Evolutionary conservation across 2,329 filamentous ascomycete species (phyloP).

Genomic region (Pseudocercospora crystallina): DNA sequence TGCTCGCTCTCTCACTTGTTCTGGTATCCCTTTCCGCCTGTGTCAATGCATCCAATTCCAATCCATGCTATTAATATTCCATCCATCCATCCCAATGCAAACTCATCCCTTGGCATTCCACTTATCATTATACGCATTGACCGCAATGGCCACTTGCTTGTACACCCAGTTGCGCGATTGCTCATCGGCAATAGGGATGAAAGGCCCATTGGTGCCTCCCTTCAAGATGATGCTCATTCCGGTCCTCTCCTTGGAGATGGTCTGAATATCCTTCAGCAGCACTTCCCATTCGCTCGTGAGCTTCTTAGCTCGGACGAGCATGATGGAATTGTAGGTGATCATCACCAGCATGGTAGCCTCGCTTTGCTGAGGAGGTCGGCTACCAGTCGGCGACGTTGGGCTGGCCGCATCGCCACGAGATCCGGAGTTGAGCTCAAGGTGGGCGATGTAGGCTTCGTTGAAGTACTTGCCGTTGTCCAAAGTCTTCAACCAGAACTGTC

Average conservation of each 20-base stretch:
- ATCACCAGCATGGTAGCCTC: constrained; percentile 66
- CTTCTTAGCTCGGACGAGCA: constrained; percentile 84
- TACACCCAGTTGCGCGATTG: constrained; percentile 68
- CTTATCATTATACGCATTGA: constrained; percentile 67
- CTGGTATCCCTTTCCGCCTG: too few relatives aligned
- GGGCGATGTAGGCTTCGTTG: constrained; percentile 95
- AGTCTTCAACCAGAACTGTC: constrained; percentile 98
- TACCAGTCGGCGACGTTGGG: constrained; percentile 10
- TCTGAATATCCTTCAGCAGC: constrained; percentile 91
- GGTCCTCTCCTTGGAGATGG: constrained; percentile 93
- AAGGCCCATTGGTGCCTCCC: constrained; percentile 89
- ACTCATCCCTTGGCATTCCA: constrained; percentile 59
- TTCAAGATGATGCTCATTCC: constrained; percentile 86
- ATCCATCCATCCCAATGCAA: too few relatives aligned
- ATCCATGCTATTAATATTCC: too few relatives aligned
- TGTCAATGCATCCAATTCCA: too few relatives aligned
- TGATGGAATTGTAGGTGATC: constrained; percentile 65
- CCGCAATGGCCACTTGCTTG: constrained; percentile 63
- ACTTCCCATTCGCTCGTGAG: constrained; percentile 94
- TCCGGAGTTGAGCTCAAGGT: constrained; percentile 69
- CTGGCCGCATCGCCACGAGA: constrained; percentile 65
- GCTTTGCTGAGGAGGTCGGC: constrained; percentile 18
- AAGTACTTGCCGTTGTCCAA: constrained; percentile 97
- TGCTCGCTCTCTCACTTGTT: too few relatives aligned
- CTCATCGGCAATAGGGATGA: constrained; percentile 91